Conservation (phyloP, 345 rosid species). For the Populus davidiana region DNA sequence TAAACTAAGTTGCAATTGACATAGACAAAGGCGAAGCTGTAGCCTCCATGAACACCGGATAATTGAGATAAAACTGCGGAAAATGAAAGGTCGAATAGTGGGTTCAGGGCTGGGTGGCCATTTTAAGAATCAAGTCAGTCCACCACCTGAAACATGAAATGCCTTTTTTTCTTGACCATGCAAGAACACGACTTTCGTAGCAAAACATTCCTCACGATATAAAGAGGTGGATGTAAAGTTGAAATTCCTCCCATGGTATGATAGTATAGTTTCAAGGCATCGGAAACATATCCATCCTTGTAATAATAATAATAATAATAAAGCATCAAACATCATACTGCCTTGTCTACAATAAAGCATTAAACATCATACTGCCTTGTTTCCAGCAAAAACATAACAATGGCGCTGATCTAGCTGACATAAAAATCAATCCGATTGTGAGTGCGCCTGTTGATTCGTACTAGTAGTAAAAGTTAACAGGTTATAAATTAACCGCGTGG, state of each 20-base stretch:
- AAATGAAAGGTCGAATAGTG: not conserved
- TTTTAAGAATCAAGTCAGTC: not conserved
- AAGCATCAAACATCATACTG: not conserved
- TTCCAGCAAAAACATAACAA: not conserved
- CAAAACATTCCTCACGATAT: not conserved
- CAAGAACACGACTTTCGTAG: not conserved
- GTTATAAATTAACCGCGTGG: conserved; percentile 14
- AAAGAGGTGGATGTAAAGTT: not conserved
- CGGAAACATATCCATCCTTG: not conserved
- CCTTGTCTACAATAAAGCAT: not conserved
- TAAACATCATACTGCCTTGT: not conserved
- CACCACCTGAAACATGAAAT: not conserved
- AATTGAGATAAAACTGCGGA: not conserved
- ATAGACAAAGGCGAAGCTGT: not conserved
- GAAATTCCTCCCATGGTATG: not conserved
- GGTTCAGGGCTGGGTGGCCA: not conserved
- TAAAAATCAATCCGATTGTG: not conserved
- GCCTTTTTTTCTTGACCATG: too few relatives aligned
- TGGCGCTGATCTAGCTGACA: not conserved
- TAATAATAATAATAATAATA: not conserved
- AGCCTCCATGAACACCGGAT: not conserved
- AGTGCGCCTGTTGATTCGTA: not conserved
- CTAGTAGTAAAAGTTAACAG: not conserved
- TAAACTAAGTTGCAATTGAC: not conserved
- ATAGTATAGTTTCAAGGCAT: not conserved